Evolutionary conservation across 2,329 filamentous ascomycete genomes (phyloP).

Genomic region (Alternaria solani): DNA sequence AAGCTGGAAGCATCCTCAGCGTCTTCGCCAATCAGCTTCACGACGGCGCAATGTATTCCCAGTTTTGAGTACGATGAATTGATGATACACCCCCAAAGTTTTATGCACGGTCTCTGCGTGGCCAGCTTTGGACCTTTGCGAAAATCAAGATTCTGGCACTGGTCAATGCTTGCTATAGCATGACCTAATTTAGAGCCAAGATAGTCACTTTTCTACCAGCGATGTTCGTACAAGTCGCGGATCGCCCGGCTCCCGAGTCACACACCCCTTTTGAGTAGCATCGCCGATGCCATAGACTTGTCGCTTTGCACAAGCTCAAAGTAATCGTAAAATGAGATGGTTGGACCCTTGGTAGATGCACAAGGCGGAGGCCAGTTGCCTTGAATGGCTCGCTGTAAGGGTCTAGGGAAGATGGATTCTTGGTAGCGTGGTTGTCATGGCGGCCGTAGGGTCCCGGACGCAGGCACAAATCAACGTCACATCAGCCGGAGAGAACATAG

Average conservation of each 20-base stretch:
- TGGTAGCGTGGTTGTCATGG: constrained; percentile 23
- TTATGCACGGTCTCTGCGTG: not conserved
- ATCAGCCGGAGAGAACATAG: constrained; percentile 13
- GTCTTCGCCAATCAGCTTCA: constrained; percentile 38
- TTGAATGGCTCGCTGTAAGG: not conserved
- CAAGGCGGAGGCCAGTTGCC: not conserved
- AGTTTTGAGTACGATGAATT: constrained; percentile 7
- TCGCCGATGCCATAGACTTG: not conserved
- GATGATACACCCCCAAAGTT: not conserved
- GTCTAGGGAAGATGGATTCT: not conserved
- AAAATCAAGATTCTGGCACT: constrained; percentile 5
- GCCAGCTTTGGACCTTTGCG: not conserved
- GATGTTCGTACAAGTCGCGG: not conserved
- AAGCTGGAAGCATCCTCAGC: constrained; percentile 45
- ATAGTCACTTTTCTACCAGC: not conserved
- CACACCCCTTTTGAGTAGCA: not conserved
- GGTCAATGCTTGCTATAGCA: constrained; percentile 6
- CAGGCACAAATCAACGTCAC: constrained; percentile 25
- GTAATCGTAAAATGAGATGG: not conserved
- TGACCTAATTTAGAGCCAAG: not conserved
- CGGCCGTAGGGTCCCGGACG: constrained; percentile 5
- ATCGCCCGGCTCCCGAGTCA: not conserved
- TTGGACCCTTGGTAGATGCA: not conserved
- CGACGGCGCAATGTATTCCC: constrained; percentile 22
- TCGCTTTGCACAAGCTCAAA: not conserved